A percentile compares a stretch with the other conserved stretches of the same genome.
Evolutionary conservation across 768 basidiomycete species (phyloP).

Genomic region (Agaricus subrufescens): DNA sequence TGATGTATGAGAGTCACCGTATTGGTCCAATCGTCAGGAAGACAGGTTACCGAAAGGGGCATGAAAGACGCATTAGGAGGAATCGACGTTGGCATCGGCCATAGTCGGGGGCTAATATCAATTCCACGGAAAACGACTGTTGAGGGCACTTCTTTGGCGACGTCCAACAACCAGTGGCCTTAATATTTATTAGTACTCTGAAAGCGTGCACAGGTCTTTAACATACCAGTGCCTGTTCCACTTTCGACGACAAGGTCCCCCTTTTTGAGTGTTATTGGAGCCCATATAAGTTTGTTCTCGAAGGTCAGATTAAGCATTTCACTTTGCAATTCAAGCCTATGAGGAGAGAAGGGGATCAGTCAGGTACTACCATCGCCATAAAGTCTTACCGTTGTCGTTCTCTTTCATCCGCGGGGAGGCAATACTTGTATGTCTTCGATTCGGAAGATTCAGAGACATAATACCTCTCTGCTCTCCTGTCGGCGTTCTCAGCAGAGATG

Average conservation of each 20-base stretch:
- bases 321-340: neutral
- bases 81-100: conserved; percentile 9
- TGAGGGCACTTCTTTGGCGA: conserved; percentile 7
- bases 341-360: neutral
- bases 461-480: neutral
- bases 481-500: no score
- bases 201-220: neutral
- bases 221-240: conserved; percentile 7
- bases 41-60: neutral
- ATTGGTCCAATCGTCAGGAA: neutral
- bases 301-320: neutral
- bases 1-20: conserved; percentile 3
- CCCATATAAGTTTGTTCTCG: conserved; percentile 5
- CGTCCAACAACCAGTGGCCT: conserved; percentile 19
- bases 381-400: neutral
- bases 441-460: neutral
- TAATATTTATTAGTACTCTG: neutral
- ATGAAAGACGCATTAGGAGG: neutral
- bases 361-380: no score
- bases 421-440: neutral
- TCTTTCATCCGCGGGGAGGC: neutral
- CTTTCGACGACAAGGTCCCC: conserved; percentile 7
- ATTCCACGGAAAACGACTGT: conserved; percentile 13
- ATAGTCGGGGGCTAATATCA: conserved; percentile 17
- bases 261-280: conserved; percentile 2